These are phyloP conservation scores for Cyberlindnera maclurae DNA, from an alignment of 805 yeast genomes.

Conservation along the genomic window DNA sequence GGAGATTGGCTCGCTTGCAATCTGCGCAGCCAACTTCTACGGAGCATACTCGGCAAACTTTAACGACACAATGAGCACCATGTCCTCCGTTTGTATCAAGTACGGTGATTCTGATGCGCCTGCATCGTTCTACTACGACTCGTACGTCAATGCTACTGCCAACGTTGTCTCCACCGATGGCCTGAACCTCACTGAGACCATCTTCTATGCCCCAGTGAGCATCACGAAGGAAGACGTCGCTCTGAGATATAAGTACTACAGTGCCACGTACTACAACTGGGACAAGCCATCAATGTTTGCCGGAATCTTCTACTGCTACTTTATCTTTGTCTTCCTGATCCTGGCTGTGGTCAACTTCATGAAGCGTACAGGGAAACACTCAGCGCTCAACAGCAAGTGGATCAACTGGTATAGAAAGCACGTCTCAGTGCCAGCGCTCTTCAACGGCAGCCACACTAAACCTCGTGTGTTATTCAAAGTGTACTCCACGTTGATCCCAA, in stretches of 20 bases:
- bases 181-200: constrained; percentile 4
- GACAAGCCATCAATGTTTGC: constrained; percentile 18
- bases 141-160: constrained; percentile 27
- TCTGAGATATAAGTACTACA: constrained; percentile 1
- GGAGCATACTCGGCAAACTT: constrained; percentile 8
- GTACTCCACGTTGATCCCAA: constrained; percentile 16
- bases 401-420: constrained; percentile 16
- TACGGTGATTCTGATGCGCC: neutral
- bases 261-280: constrained; percentile 12
- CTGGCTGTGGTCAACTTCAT: constrained; percentile 28
- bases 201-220: constrained; percentile 11
- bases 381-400: constrained; percentile 6
- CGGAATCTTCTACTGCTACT: constrained; percentile 30
- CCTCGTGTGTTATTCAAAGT: constrained; percentile 1
- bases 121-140: constrained; percentile 17
- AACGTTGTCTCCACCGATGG: constrained; percentile 8
- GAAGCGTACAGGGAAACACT: constrained; percentile 17
- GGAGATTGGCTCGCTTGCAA: constrained; percentile 7
- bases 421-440: constrained; percentile 18
- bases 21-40: constrained; percentile 9
- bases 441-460: constrained; percentile 13
- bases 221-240: constrained; percentile 1
- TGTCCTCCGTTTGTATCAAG: neutral
- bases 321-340: constrained; percentile 32
- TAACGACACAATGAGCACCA: constrained; percentile 7